Conservation (phyloP, 208 protist species). For the Trypanosomatidae sp. region DNA sequence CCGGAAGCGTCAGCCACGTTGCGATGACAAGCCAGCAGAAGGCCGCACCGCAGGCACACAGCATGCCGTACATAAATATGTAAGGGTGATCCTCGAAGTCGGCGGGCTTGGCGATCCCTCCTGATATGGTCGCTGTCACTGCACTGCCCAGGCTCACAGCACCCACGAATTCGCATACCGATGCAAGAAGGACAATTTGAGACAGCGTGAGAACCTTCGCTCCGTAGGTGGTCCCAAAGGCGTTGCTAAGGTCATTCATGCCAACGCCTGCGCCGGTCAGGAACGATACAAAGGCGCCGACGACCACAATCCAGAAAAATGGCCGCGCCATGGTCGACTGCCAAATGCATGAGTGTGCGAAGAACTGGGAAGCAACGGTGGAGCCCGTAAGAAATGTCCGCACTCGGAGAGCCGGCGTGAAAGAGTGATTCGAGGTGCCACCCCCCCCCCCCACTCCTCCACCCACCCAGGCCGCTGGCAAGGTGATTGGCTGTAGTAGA, state of each 20-base stretch:
- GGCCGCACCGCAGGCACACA: conserved; percentile 61
- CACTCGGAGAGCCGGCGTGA: no score
- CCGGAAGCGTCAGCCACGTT: conserved; percentile 65
- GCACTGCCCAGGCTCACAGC: conserved; percentile 65
- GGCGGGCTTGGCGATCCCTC: conserved; percentile 65
- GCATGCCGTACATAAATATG: conserved; percentile 85
- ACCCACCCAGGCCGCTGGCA: neutral
- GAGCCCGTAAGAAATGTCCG: no score
- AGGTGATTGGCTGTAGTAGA: neutral
- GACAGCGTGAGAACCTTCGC: conserved; percentile 74
- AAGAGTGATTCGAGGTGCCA: neutral
- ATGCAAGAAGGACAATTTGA: conserved; percentile 80
- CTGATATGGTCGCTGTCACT: conserved; percentile 79
- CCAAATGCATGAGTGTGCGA: neutral
- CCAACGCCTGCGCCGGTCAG: conserved; percentile 78
- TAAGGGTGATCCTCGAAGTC: conserved; percentile 65
- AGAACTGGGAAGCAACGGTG: neutral
- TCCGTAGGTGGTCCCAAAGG: conserved; percentile 90
- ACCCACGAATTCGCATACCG: conserved; percentile 82
- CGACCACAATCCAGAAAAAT: conserved; percentile 76
- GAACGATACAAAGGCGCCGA: conserved; percentile 79
- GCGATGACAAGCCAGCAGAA: conserved; percentile 71
- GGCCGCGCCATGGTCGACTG: conserved; percentile 29
- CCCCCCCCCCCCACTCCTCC: no score
- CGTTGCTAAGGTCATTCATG: conserved; percentile 92